Evolutionary conservation across 2,329 filamentous ascomycete species (phyloP).

Genomic region (Cladophialophora yegresii): DNA sequence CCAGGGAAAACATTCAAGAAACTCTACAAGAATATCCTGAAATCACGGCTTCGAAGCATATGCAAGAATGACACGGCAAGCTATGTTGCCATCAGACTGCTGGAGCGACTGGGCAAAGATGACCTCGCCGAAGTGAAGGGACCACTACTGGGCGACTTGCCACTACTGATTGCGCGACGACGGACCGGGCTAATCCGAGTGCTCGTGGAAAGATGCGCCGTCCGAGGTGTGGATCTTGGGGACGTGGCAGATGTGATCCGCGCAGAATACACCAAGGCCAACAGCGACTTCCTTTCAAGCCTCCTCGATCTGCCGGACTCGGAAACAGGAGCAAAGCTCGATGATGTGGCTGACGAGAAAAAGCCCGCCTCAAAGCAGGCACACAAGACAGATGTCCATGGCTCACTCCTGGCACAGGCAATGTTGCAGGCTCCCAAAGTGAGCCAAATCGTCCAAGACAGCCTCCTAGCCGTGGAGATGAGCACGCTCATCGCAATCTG

Average conservation of each 20-base stretch:
- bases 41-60: slow-evolving; percentile 74
- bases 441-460: slow-evolving; percentile 70
- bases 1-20: slow-evolving; percentile 90
- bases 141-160: slow-evolving; percentile 71
- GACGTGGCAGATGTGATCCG: slow-evolving; percentile 60
- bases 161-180: slow-evolving; percentile 70
- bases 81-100: slow-evolving; percentile 79
- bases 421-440: slow-evolving; percentile 76
- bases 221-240: slow-evolving; percentile 62
- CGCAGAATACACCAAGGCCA: slow-evolving; percentile 57
- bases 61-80: slow-evolving; percentile 87
- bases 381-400: slow-evolving; percentile 60
- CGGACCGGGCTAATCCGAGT: slow-evolving; percentile 78
- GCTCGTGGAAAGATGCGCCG: slow-evolving; percentile 77
- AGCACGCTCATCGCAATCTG: slow-evolving; percentile 66
- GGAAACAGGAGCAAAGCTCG: slow-evolving; percentile 43
- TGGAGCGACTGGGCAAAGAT: slow-evolving; percentile 83
- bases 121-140: slow-evolving; percentile 74
- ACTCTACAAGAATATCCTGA: slow-evolving; percentile 77
- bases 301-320: slow-evolving; percentile 59
- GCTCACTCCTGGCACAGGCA: slow-evolving; percentile 75
- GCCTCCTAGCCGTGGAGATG: slow-evolving; percentile 62
- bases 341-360: slow-evolving; percentile 52
- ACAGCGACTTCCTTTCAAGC: slow-evolving; percentile 56
- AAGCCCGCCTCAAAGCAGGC: slow-evolving; percentile 45